A percentile compares a stretch with the other conserved stretches of the same genome.
Conservation (phyloP, 169 alveolate genomes). For the Hepatocystis sp. region DNA sequence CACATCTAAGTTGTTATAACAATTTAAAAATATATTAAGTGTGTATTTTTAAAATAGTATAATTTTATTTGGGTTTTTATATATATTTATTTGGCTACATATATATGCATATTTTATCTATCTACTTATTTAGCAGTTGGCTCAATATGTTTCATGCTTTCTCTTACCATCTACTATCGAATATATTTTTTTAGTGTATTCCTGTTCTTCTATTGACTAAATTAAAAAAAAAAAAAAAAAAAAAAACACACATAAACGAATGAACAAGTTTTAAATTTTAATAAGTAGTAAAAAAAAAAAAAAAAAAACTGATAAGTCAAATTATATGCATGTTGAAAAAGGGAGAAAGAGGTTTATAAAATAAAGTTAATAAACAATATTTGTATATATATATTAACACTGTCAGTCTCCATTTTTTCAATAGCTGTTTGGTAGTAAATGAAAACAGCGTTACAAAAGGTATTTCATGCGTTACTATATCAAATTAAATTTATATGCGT, state of each 20-base stretch:
- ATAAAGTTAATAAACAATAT: slow-evolving; percentile 14
- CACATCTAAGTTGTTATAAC: slow-evolving; percentile 26
- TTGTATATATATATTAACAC: too few species aligned
- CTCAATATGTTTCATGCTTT: slow-evolving; percentile 8
- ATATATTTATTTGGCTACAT: too few species aligned
- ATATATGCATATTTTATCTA: too few species aligned
- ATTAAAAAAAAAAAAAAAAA: slow-evolving; percentile 27
- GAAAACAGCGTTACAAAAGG: not conserved
- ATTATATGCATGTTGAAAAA: not conserved
- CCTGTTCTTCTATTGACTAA: slow-evolving; percentile 10
- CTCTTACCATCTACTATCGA: slow-evolving; percentile 65
- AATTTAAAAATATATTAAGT: slow-evolving; percentile 27
- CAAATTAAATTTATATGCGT: too few species aligned
- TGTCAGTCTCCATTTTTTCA: slow-evolving; percentile 30
- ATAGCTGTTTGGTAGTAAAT: slow-evolving; percentile 4
- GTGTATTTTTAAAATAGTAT: too few species aligned
- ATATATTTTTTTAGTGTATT: slow-evolving; percentile 22
- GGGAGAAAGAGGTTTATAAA: not conserved
- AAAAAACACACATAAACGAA: too few species aligned
- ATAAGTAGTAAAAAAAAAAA: not conserved
- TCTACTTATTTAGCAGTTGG: too few species aligned
- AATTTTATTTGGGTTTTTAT: too few species aligned
- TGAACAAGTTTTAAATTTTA: slow-evolving; percentile 10
- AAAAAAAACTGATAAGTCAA: not conserved
- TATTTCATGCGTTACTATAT: slow-evolving; percentile 8